Percentiles rank a stretch among this genome's conserved stretches.
Conservation (phyloP, 2,329 filamentous ascomycete species). For the Colletotrichum tofieldiae region DNA sequence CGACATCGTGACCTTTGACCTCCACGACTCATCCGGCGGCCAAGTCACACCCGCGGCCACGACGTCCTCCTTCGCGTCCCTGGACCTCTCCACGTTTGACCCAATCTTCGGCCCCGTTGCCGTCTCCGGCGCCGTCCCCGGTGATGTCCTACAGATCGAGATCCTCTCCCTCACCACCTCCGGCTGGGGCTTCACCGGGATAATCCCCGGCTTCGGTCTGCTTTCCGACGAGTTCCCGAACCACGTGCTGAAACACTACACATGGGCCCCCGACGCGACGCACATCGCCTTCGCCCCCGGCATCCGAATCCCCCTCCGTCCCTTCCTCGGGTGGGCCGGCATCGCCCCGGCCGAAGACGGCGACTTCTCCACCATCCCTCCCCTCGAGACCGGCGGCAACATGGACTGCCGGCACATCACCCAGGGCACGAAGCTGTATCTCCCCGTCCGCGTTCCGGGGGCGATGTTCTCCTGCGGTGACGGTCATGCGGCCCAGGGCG, state of each 20-base stretch:
- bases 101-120: conserved; percentile 67
- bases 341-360: conserved; percentile 62
- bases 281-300: conserved; percentile 62
- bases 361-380: conserved; percentile 65
- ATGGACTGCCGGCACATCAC: conserved; percentile 68
- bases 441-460: conserved; percentile 65
- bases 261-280: conserved; percentile 47
- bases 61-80: conserved; percentile 55
- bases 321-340: conserved; percentile 69
- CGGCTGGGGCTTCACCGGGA: conserved; percentile 68
- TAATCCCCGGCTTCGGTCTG: conserved; percentile 66
- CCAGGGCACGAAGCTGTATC: conserved; percentile 62
- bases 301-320: conserved; percentile 64
- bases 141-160: conserved; percentile 67
- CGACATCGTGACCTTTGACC: conserved; percentile 62
- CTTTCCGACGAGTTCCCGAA: conserved; percentile 64
- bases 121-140: conserved; percentile 64
- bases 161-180: conserved; percentile 62
- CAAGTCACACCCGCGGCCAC: conserved; percentile 62
- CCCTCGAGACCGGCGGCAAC: conserved; percentile 68
- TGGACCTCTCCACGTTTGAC: conserved; percentile 60
- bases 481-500: conserved; percentile 68
- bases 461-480: conserved; percentile 70
- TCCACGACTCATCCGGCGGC: conserved; percentile 66
- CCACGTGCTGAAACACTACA: conserved; percentile 64